These are phyloP conservation scores for Salinomyces thailandicus DNA, from an alignment of 2,329 filamentous ascomycete species.

Conservation along the genomic window DNA sequence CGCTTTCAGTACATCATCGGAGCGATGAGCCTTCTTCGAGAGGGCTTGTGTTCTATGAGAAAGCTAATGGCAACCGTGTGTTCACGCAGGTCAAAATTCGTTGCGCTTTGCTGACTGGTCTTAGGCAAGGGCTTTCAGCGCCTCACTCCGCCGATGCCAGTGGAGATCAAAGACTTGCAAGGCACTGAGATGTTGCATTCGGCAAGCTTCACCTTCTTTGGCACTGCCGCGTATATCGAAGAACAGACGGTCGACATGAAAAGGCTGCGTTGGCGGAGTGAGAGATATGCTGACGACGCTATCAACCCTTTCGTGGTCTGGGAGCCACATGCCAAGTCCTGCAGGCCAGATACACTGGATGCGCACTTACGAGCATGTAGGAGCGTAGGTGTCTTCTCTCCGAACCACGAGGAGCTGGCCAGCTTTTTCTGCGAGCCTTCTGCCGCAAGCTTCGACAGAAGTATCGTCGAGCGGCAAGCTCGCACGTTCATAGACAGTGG, in stretches of 20 bases:
- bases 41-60: constrained; percentile 17
- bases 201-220: constrained; percentile 19
- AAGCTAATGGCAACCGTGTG: constrained; percentile 10
- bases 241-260: constrained; percentile 8
- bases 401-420: constrained; percentile 20
- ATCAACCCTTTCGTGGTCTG: constrained; percentile 16
- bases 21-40: constrained; percentile 11
- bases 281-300: background rate
- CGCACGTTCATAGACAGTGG: constrained; percentile 10
- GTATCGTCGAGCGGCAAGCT: constrained; percentile 13
- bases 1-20: constrained; percentile 9
- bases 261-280: background rate
- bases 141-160: constrained; percentile 15
- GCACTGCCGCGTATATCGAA: constrained; percentile 10
- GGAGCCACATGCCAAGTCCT: constrained; percentile 22
- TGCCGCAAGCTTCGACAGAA: constrained; percentile 7
- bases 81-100: background rate
- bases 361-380: constrained; percentile 10
- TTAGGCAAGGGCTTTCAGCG: constrained; percentile 15
- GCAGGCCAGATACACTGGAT: constrained; percentile 11
- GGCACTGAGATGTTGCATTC: constrained; percentile 5
- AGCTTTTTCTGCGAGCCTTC: constrained; percentile 12
- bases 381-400: constrained; percentile 20
- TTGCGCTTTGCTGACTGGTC: background rate
- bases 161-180: constrained; percentile 9